Base-by-base conservation (phyloP, 495 filamentous ascomycete genomes). In the Hypomontagnella submonticulosa region DNA sequence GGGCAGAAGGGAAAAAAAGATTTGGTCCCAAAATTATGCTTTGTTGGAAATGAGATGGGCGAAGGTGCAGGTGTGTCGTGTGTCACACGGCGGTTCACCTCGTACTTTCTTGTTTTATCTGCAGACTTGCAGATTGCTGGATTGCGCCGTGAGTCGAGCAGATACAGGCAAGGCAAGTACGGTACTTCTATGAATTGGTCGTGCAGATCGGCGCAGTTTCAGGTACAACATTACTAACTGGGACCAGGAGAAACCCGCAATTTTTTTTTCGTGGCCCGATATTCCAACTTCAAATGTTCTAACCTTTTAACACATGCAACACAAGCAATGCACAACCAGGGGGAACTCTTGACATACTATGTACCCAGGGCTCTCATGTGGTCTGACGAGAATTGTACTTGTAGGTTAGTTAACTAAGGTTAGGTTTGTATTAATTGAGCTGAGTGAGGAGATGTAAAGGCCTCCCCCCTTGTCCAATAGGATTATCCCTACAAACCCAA, bases 151-250 rank as follows among this genome's bases (percentile, higher is more conserved):
- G 44, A 7, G 18, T 10, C 12, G 43, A 23, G 23, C 10, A 12
- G 11, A 30, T 13, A 10, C 42, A n/a, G 43, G 20, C 12, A 27
- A 8, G 42, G 42, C 15, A 44, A 34, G 47, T n/a, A 34, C n/a
- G 34, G n/a, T 41, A 12, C 37, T 43, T 51, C 11, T 36, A 37
- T 57, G 57, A 67, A 67, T 67, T 67, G 58, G 64, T 58, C 41
- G 58, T 59, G 65, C 65, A 68, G 66, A 69, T 68, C 65, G 54
- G 36, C 59, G 16, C 37, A 63, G 65, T 68, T 64, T 69, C 60
- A 69, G 66, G 66, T 69, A 69, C 66, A n/a, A 64, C 54, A 41
- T 36, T 47, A 53, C 49, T 34, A 27, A 50, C 16, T 27, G 49
- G 49, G 34, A 16, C 51, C 47, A 60, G 49, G 50, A 30, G 49